A percentile compares a stretch with the other conserved stretches of the same genome.
Conservation (phyloP, 2,329 filamentous ascomycete genomes). For the Fonsecaea erecta region DNA sequence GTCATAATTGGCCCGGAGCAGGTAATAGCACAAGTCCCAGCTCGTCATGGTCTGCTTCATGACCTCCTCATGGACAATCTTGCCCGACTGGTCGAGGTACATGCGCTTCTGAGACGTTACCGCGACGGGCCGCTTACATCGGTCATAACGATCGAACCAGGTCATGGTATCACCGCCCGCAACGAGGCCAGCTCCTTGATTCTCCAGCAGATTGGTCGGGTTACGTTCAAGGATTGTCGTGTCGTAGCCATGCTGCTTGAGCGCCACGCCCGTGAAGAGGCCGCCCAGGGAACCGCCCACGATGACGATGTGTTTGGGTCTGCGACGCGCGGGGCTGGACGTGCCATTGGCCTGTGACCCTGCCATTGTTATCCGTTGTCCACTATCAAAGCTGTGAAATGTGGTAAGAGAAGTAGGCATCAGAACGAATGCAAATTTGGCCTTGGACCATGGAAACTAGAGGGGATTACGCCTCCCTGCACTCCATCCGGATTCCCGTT, state of each 20-base stretch:
- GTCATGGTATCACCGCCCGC: slow-evolving; percentile 30
- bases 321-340: neutral
- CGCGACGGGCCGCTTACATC: slow-evolving; percentile 31
- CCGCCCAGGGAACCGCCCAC: slow-evolving; percentile 38
- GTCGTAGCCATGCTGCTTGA: slow-evolving; percentile 36
- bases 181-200: slow-evolving; percentile 36
- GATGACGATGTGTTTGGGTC: slow-evolving; percentile 30
- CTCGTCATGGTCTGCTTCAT: slow-evolving; percentile 36
- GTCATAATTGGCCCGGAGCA: slow-evolving; percentile 38
- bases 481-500: neutral
- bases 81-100: slow-evolving; percentile 27
- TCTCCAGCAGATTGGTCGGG: slow-evolving; percentile 33
- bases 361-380: neutral
- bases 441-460: neutral
- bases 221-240: slow-evolving; percentile 37
- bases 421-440: neutral
- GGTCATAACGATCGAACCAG: slow-evolving; percentile 35
- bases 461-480: neutral
- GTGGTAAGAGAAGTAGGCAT: neutral
- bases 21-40: slow-evolving; percentile 36
- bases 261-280: slow-evolving; percentile 36
- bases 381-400: neutral
- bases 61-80: slow-evolving; percentile 28
- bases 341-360: slow-evolving; percentile 2
- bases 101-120: slow-evolving; percentile 31